phyloP scores from a whole-genome alignment of 2,329 filamentous ascomycete genomes.

The Ophiostoma sp. region DNA sequence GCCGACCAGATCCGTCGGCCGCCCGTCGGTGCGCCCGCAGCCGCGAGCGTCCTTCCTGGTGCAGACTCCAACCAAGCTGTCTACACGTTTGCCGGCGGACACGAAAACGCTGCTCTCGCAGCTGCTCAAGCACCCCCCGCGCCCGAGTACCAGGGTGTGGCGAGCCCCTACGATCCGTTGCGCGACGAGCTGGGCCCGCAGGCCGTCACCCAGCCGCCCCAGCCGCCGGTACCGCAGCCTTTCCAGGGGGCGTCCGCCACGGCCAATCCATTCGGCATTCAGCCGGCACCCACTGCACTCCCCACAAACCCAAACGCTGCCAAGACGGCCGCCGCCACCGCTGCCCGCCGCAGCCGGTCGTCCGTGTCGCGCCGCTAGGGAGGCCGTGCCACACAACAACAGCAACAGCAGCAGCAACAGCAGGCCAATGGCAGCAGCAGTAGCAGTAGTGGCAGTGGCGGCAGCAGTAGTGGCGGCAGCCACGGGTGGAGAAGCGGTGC shows the following conservation, averaged over 20 bases:
- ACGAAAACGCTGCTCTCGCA: conserved; percentile 27
- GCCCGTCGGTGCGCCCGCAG: conserved; percentile 53
- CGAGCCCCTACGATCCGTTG: conserved; percentile 57
- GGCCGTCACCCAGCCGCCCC: not conserved
- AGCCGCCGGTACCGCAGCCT: not conserved
- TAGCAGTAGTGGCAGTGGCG: no score
- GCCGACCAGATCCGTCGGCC: conserved; percentile 73
- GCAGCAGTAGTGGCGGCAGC: no score
- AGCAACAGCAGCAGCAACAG: no score
- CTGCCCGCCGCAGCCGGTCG: conserved; percentile 6
- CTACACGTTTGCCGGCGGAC: conserved; percentile 52
- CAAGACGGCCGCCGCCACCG: not conserved
- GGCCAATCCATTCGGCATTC: not conserved
- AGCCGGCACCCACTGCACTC: not conserved
- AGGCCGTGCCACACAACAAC: not conserved
- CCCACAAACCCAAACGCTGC: not conserved
- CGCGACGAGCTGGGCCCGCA: conserved; percentile 47
- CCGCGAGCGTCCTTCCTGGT: conserved; percentile 24
- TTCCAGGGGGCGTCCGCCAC: not conserved
- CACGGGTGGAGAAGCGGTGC: no score
- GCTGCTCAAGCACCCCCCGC: conserved; percentile 30
- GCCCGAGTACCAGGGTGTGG: conserved; percentile 50
- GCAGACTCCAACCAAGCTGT: conserved; percentile 35
- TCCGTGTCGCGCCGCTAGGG: conserved; percentile 11
- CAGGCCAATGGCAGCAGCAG: no score